These are phyloP conservation scores for Plasmodium falciparum DNA, from an alignment of 169 alveolate genomes.

Conservation along the genomic window DNA sequence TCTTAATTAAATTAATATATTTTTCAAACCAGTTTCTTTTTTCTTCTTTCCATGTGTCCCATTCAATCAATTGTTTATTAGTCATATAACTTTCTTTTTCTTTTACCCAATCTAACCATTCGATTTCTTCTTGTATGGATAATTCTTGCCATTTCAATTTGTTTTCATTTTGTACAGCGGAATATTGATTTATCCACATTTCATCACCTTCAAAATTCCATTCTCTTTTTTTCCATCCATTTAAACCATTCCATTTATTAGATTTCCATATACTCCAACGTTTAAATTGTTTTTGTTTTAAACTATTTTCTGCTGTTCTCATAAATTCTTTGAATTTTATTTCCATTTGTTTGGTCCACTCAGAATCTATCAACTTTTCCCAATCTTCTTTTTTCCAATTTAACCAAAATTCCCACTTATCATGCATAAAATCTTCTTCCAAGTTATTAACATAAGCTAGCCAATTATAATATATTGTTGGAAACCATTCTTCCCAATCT, in stretches of 20 bases:
- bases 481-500: slow-evolving; percentile 40
- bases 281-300: neutral
- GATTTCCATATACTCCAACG: slow-evolving; percentile 21
- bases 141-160: slow-evolving; percentile 27
- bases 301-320: neutral
- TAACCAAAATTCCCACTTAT: slow-evolving; percentile 4
- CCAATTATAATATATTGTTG: slow-evolving; percentile 36
- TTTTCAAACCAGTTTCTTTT: slow-evolving; percentile 18
- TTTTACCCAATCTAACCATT: slow-evolving; percentile 40
- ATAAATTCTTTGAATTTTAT: slow-evolving; percentile 18
- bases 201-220: slow-evolving; percentile 33
- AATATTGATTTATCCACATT: slow-evolving; percentile 21
- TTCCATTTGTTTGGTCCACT: slow-evolving; percentile 37
- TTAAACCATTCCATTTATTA: slow-evolving; percentile 12
- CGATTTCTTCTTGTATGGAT: slow-evolving; percentile 7
- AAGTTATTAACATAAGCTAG: slow-evolving; percentile 22
- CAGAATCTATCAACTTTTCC: slow-evolving; percentile 25
- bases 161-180: neutral
- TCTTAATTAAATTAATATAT: slow-evolving; percentile 8
- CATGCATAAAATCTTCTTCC: slow-evolving; percentile 39
- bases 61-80: neutral
- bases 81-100: slow-evolving; percentile 13
- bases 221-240: slow-evolving; percentile 26
- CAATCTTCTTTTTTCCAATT: slow-evolving; percentile 35
- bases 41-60: slow-evolving; percentile 50